Evolutionary conservation across 2,329 filamentous ascomycete genomes (phyloP), one percentile per base, ranked within the genome.

Genomic region (Colletotrichum tamarilloi): DNA sequence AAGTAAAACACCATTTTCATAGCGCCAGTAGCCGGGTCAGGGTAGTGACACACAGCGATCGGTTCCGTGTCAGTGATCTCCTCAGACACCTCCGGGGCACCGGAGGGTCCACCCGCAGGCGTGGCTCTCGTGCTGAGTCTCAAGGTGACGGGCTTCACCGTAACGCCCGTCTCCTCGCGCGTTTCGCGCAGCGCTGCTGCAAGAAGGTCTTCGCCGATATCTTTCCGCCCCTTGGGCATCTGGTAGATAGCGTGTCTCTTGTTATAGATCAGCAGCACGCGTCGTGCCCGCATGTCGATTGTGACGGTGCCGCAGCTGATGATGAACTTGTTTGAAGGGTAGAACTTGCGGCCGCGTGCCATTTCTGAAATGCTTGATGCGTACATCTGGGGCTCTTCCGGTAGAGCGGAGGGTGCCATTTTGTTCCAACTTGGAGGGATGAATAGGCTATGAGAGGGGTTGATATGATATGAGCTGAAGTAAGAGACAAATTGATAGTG

Each of bases 281-380:
- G 82, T 32, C 79, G 79, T 3, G 78, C 76, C 1, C 67, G 64
- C 5, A 80, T 79, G 76, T 86, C 82, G 66, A 87, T 78, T 11
- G 84, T 84, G 53, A 87, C 84, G 24, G 85, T 86, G 38, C 86
- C 86, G 76, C 85, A 87, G 30, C 84, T 86, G 68, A 87, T 83
- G 68, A 84, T 82, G 58, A 86, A 79, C 35, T 83, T 80, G 24
- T 83, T 79, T 9, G 86, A 86, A 49, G 82, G 82, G 60, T 80
- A 80, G 75, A 84, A 87, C 11, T 71, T 53, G 4, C 72, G 68
- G 42, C 62, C 72, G 24, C 53, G 49, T 1, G 72, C 62, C 72
- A 74, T 72, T 38, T 74, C 68, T 14, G 52, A 12, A 5, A 72
- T 69, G 4, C 63, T 72, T 8, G 68, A 38, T 12, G 72, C 68